Percentiles rank a stretch among this genome's conserved stretches.
These are phyloP conservation scores for Zymoseptoria ardabiliae DNA, from an alignment of 2,329 filamentous ascomycete species.

Conservation along the genomic window DNA sequence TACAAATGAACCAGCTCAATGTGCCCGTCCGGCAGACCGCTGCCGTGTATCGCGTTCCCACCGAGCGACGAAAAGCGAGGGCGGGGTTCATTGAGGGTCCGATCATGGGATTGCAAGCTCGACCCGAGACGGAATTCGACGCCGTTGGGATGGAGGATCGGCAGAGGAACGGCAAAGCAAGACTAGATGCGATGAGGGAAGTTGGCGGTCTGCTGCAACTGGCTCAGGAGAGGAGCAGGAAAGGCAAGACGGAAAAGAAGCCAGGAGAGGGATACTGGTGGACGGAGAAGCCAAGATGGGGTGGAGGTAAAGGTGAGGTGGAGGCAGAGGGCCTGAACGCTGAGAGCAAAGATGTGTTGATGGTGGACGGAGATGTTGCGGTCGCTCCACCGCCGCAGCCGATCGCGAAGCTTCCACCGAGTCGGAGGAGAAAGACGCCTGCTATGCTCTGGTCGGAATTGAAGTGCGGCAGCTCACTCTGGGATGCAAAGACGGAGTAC, in stretches of 20 bases:
- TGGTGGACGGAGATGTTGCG: conserved; percentile 12
- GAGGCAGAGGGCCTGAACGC: conserved; percentile 21
- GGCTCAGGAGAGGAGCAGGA: conserved; percentile 53
- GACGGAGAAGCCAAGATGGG: conserved; percentile 50
- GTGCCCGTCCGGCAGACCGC: conserved; percentile 52
- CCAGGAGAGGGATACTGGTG: conserved; percentile 55
- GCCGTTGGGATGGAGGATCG: conserved; percentile 18
- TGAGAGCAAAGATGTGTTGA: conserved; percentile 21
- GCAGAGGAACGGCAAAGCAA: conserved; percentile 17
- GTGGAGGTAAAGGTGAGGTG: conserved; percentile 45
- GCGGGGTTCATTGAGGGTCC: conserved; percentile 53
- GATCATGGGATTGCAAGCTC: conserved; percentile 48
- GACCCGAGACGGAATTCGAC: conserved; percentile 48
- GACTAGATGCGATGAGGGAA: conserved; percentile 51
- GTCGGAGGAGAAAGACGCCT: conserved; percentile 34
- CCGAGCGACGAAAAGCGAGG: conserved; percentile 46
- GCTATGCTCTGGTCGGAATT: conserved; percentile 48
- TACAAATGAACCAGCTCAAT: conserved; percentile 39
- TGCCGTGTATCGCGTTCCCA: conserved; percentile 46
- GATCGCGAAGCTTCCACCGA: conserved; percentile 5
- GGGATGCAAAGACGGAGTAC: conserved; percentile 52
- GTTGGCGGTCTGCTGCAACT: conserved; percentile 50
- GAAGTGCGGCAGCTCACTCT: conserved; percentile 42
- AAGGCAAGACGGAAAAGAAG: conserved; percentile 44
- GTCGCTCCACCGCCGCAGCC: conserved; percentile 1